These are phyloP conservation scores for Nakaseomyces kungkrabaensis DNA, from an alignment of 1,139 yeast genomes.

Conservation along the genomic window DNA sequence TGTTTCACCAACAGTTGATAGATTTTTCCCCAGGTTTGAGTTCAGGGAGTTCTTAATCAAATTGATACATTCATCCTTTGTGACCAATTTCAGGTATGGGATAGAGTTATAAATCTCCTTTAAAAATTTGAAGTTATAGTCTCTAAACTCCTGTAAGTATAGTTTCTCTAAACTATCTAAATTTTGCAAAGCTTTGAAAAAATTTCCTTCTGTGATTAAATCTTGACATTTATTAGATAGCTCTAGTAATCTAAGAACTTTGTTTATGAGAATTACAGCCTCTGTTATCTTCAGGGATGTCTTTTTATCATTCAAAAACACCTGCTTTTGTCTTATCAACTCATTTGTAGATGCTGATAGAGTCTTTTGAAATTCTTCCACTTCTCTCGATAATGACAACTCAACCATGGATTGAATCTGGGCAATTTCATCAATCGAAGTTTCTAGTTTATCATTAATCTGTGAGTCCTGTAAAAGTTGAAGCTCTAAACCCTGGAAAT, in stretches of 20 bases:
- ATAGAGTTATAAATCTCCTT: conserved; percentile 61
- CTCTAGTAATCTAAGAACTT: conserved; percentile 76
- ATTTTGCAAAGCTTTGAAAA: conserved; percentile 79
- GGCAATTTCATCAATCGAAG: conserved; percentile 25
- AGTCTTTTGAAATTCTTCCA: conserved; percentile 32
- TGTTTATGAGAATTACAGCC: conserved; percentile 48
- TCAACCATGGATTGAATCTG: conserved; percentile 23
- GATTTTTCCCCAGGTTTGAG: conserved; percentile 48
- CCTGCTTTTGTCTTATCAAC: conserved; percentile 49
- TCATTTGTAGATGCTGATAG: conserved; percentile 56
- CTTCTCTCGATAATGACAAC: conserved; percentile 18
- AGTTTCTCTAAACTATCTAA: conserved; percentile 63
- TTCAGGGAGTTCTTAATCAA: conserved; percentile 64
- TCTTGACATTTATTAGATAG: conserved; percentile 81
- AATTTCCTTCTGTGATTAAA: conserved; percentile 51
- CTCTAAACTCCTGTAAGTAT: conserved; percentile 56
- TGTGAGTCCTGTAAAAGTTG: conserved; percentile 29
- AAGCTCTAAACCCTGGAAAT: conserved; percentile 27
- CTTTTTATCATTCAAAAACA: conserved; percentile 46
- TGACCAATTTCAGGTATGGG: conserved; percentile 66
- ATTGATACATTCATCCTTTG: conserved; percentile 69
- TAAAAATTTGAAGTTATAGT: conserved; percentile 58
- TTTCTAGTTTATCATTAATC: conserved; percentile 25
- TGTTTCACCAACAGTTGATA: conserved; percentile 49
- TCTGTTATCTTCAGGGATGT: conserved; percentile 53